Base-by-base conservation (phyloP, 169 alveolate genomes). In the Babesia ovata region DNA sequence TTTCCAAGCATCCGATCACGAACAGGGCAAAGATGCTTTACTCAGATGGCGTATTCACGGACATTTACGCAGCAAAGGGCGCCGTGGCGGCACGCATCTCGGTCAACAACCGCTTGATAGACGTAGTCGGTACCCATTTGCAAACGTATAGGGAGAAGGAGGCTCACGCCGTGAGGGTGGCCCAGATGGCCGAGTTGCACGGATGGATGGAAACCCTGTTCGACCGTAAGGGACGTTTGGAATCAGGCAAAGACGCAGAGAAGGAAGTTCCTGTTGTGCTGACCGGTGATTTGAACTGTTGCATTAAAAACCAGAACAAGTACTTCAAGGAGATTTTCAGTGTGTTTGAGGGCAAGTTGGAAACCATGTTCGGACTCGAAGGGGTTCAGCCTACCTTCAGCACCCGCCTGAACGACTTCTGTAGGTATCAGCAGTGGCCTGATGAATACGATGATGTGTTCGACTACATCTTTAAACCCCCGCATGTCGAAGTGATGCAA, bases 91-190 rank as follows among this genome's bases (percentile, higher is more conserved):
- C 91, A n/a, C 90, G 86, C 42, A 50, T 82, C 11, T 57, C 33
- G 29, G 81, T 86, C 48, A 61, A 69, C 28, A 92, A 90, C 45
- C 83, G 85, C 69, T 59, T 57, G 17, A 58, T 83, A 54, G 89
- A 91, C 70, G 82, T 92, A 22, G 79, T 93, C 36, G 95, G 95
- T 21, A 92, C 95, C 39, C 96, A 93, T 65, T 61, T 92, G 71
- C 96, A 93, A 69, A 83, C 96, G 14, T 89, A 87, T 16, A 86
- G 76, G 22, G 77, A 52, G 14, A 71, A 69, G 16, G 49, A 29
- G 3, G 66, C 82, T 42, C 86, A 86, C 58, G 63, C 79, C 16
- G 45, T 42, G 39, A 86, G 96, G 53, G 58, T 63, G 56, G 69
- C 69, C 29, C 96, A 93, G 48, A 42, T 79, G 26, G 57, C 57